Evolutionary conservation across 176 grass and related monocot species (phyloP).

Genomic region (Eremochloa ophiuroides): DNA sequence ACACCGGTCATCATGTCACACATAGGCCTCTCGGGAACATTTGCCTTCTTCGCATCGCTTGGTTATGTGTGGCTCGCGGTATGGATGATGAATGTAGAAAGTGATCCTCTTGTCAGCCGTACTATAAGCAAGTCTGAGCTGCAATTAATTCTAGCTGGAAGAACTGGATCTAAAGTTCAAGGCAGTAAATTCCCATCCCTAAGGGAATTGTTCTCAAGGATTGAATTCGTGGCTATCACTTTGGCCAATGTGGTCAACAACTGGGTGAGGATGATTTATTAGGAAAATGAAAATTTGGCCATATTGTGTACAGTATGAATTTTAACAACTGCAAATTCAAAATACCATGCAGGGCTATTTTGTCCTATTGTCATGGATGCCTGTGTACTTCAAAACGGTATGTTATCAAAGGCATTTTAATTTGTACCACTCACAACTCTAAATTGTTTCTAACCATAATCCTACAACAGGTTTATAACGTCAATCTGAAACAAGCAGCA

Average conservation of each 20-base stretch:
- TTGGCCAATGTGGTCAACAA: constrained; percentile 95
- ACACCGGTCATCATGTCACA: constrained; percentile 80
- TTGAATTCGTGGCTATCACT: constrained; percentile 68
- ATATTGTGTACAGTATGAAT: background rate
- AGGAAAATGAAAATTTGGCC: background rate
- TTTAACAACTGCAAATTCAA: constrained; percentile 17
- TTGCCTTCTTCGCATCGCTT: constrained; percentile 69
- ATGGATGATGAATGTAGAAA: constrained; percentile 72
- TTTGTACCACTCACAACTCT: background rate
- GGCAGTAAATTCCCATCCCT: constrained; percentile 55
- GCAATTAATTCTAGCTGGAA: constrained; percentile 70
- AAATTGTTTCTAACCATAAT: constrained; percentile 16
- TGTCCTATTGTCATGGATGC: constrained; percentile 97
- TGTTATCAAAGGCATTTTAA: constrained; percentile 10
- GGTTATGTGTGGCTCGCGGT: constrained; percentile 69
- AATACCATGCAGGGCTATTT: constrained; percentile 75
- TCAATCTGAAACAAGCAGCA: constrained; percentile 96
- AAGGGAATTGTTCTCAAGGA: constrained; percentile 58
- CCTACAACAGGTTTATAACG: constrained; percentile 73
- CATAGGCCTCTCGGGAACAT: constrained; percentile 66
- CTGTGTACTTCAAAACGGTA: constrained; percentile 96
- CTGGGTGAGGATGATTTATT: constrained; percentile 60
- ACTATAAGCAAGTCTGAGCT: constrained; percentile 81
- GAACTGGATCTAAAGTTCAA: constrained; percentile 51
- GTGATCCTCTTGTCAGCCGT: constrained; percentile 68